These are phyloP conservation scores for Wallacemonas sp. DNA, from an alignment of 208 protist species.

Conservation along the genomic window DNA sequence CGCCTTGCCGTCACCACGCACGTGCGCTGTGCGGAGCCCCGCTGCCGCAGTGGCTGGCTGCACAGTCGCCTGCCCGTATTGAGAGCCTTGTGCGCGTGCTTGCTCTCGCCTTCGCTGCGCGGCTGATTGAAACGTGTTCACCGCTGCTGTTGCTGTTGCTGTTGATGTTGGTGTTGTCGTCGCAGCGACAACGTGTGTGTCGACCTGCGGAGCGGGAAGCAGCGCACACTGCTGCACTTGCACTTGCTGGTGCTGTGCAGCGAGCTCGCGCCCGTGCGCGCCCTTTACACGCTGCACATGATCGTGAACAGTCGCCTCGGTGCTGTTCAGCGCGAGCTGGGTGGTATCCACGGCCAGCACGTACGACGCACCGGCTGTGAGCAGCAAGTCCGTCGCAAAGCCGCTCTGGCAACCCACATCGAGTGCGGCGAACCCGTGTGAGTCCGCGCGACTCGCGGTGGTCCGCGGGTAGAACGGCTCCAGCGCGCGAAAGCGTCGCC, in stretches of 20 bases:
- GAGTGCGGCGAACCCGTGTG: conserved; percentile 47
- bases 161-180: neutral
- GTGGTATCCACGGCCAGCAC: conserved; percentile 58
- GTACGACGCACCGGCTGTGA: conserved; percentile 53
- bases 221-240: conserved; percentile 23
- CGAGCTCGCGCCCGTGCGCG: conserved; percentile 9
- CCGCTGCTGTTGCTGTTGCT: neutral
- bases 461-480: conserved; percentile 41
- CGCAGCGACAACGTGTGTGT: neutral
- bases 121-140: conserved; percentile 15
- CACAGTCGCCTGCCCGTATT: conserved; percentile 23
- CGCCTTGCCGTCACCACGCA: neutral
- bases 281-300: conserved; percentile 44
- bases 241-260: conserved; percentile 15
- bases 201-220: conserved; percentile 17
- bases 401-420: conserved; percentile 82
- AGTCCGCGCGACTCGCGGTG: neutral
- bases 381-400: conserved; percentile 58
- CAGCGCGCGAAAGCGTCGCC: conserved; percentile 34
- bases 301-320: conserved; percentile 66
- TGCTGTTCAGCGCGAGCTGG: conserved; percentile 38
- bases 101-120: conserved; percentile 28
- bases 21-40: neutral
- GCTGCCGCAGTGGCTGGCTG: neutral
- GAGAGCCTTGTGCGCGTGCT: conserved; percentile 24